Conservation (phyloP, 2,329 filamentous ascomycete genomes). For the Pleurostoma richardsiae region DNA sequence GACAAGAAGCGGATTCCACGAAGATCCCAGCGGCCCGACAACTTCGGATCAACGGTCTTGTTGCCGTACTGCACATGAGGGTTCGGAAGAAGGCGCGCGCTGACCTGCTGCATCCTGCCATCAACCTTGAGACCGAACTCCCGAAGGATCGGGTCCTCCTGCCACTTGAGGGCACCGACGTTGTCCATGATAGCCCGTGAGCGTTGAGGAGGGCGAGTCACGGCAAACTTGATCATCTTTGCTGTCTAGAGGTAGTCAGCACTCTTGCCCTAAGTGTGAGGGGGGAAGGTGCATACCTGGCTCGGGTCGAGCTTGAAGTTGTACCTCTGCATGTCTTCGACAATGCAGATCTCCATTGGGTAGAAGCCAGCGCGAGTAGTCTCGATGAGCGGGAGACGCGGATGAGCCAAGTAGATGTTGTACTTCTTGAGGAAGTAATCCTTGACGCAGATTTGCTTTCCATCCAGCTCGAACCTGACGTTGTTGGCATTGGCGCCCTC, state of each 20-base stretch:
- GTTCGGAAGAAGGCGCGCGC: constrained; percentile 65
- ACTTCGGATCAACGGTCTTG: constrained; percentile 54
- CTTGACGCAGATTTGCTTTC: constrained; percentile 37
- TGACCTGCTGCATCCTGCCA: constrained; percentile 55
- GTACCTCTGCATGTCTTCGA: constrained; percentile 54
- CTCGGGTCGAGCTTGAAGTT: constrained; percentile 53
- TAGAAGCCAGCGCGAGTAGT: constrained; percentile 50
- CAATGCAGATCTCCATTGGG: constrained; percentile 55
- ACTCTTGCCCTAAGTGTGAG: background rate
- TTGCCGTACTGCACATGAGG: constrained; percentile 67
- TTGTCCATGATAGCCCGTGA: constrained; percentile 62
- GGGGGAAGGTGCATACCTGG: constrained; percentile 33
- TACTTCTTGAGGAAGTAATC: constrained; percentile 56
- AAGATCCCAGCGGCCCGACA: constrained; percentile 79
- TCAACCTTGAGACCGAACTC: constrained; percentile 72
- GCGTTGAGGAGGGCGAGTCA: constrained; percentile 69
- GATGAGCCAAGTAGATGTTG: constrained; percentile 38
- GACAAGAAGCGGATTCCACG: constrained; percentile 72
- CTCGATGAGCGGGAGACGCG: constrained; percentile 51
- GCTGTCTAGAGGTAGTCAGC: constrained; percentile 52
- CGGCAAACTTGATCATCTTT: constrained; percentile 90
- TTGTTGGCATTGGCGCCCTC: constrained; percentile 45
- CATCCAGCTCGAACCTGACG: constrained; percentile 49
- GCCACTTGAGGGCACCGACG: constrained; percentile 63
- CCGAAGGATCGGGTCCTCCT: constrained; percentile 61